Conservation (phyloP, 2,329 filamentous ascomycete genomes). For the Xylaria sp. region DNA sequence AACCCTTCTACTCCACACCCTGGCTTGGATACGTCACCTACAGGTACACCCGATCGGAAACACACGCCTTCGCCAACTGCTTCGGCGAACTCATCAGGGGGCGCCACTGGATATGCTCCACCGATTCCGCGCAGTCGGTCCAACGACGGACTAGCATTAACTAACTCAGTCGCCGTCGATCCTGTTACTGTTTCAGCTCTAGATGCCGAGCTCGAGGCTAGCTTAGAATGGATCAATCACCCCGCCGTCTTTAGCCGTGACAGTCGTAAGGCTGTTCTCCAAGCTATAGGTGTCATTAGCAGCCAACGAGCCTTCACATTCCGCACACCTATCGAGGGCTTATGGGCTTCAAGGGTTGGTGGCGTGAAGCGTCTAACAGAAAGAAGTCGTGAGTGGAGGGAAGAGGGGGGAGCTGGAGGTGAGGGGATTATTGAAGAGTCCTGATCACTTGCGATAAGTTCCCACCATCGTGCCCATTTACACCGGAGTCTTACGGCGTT, state of each 20-base stretch:
- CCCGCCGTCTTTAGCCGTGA: constrained; percentile 94
- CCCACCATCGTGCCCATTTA: constrained; percentile 16
- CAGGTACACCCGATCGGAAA: constrained; percentile 59
- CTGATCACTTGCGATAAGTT: constrained; percentile 40
- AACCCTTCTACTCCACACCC: constrained; percentile 57
- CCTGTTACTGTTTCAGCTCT: constrained; percentile 79
- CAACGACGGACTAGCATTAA: constrained; percentile 62
- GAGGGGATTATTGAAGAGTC: constrained; percentile 69
- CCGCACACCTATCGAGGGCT: constrained; percentile 83
- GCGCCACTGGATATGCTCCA: constrained; percentile 46
- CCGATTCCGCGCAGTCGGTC: constrained; percentile 58
- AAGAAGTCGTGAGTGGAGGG: constrained; percentile 88
- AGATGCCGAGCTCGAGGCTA: constrained; percentile 87
- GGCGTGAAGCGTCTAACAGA: constrained; percentile 85
- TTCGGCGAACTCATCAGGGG: constrained; percentile 51
- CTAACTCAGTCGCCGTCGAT: constrained; percentile 76
- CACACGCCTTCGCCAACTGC: constrained; percentile 61
- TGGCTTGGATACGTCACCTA: constrained; percentile 51
- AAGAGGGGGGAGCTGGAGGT: constrained; percentile 82
- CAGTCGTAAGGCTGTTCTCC: constrained; percentile 91
- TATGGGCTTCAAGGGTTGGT: constrained; percentile 84
- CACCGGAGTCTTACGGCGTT: constrained; percentile 26
- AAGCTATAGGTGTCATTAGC: constrained; percentile 95
- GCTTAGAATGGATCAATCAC: constrained; percentile 96
- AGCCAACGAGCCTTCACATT: constrained; percentile 94